A percentile compares a stretch with the other conserved stretches of the same genome.
phyloP scores from a whole-genome alignment of 1,284 basidiomycete genomes.

The Somion occarium region DNA sequence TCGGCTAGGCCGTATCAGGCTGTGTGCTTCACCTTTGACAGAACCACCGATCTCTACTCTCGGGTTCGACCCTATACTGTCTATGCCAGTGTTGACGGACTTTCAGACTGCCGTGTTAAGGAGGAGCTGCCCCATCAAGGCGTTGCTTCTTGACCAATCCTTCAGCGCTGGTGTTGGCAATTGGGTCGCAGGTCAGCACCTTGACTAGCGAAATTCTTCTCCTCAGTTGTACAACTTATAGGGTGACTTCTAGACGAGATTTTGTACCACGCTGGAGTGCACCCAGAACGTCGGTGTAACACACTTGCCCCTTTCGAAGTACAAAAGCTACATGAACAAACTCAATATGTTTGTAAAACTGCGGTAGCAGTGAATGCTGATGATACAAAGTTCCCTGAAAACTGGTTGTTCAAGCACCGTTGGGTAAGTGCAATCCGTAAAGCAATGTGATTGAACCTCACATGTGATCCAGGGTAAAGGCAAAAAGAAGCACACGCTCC shows the following conservation, averaged over 20 bases:
- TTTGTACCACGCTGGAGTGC: conserved; percentile 72
- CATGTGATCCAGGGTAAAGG: conserved; percentile 57
- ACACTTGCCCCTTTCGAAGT: conserved; percentile 51
- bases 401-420: conserved; percentile 71
- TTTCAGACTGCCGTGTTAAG: conserved; percentile 50
- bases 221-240: not conserved
- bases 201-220: too few species aligned
- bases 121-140: conserved; percentile 72
- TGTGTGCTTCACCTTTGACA: conserved; percentile 51
- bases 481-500: conserved; percentile 47
- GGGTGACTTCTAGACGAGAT: conserved; percentile 57
- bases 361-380: conserved; percentile 77
- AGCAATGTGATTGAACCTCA: conserved; percentile 7
- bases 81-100: conserved; percentile 60
- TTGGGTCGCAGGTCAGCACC: conserved; percentile 66
- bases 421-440: conserved; percentile 43
- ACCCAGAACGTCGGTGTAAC: conserved; percentile 71
- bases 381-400: conserved; percentile 59
- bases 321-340: conserved; percentile 50
- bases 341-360: conserved; percentile 52
- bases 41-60: conserved; percentile 69
- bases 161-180: conserved; percentile 84
- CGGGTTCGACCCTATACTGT: conserved; percentile 77
- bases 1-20: conserved; percentile 67
- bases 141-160: conserved; percentile 75